These are phyloP conservation scores for Solanum appendiculatum DNA, from an alignment of 257 asterid genomes.

Conservation along the genomic window DNA sequence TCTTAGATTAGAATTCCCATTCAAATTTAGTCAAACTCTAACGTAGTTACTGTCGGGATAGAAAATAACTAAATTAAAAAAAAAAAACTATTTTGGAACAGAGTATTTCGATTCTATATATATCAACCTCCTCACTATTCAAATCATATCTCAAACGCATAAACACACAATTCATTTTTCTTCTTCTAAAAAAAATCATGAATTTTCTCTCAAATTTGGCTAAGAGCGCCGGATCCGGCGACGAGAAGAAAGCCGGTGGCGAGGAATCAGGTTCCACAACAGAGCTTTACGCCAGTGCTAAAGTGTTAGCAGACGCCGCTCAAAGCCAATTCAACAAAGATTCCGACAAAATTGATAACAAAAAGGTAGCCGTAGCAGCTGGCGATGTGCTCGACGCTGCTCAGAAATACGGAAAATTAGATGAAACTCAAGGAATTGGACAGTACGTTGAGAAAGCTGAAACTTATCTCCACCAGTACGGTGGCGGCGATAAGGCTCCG, in stretches of 20 bases:
- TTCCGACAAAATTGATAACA: slow-evolving; percentile 18
- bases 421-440: slow-evolving; percentile 34
- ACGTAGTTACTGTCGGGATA: too few species aligned
- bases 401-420: slow-evolving; percentile 35
- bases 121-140: background rate
- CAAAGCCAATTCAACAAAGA: slow-evolving; percentile 27
- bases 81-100: too few species aligned
- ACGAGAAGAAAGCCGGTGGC: slow-evolving; percentile 1
- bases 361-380: slow-evolving; percentile 35
- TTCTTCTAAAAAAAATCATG: background rate
- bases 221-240: background rate
- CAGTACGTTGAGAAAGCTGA: slow-evolving; percentile 53
- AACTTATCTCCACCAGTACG: slow-evolving; percentile 38
- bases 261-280: slow-evolving; percentile 8
- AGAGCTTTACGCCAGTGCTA: slow-evolving; percentile 30
- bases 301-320: slow-evolving; percentile 45
- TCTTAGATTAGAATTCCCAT: too few species aligned
- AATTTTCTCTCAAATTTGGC: background rate
- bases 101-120: background rate
- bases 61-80: too few species aligned
- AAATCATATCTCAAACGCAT: background rate
- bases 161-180: background rate
- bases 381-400: slow-evolving; percentile 40
- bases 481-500: background rate
- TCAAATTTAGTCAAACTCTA: too few species aligned